phyloP scores from a whole-genome alignment of 2,329 filamentous ascomycete genomes.

The Phaeosphaeriaceae sp. region DNA sequence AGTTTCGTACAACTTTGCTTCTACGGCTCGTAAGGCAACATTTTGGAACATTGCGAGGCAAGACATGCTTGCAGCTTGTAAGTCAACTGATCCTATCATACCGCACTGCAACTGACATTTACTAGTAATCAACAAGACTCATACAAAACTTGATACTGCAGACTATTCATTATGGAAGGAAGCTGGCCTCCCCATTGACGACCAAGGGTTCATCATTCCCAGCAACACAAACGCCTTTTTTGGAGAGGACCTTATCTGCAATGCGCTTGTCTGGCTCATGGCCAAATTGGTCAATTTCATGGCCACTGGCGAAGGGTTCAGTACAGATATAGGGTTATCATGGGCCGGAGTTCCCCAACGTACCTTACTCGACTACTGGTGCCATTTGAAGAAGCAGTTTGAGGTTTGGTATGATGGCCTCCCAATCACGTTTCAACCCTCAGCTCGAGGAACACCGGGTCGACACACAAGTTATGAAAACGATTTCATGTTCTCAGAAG shows the following conservation, averaged over 20 bases:
- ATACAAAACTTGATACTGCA: conserved; percentile 66
- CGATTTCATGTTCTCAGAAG: conserved; percentile 58
- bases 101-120: conserved; percentile 9
- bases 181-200: conserved; percentile 65
- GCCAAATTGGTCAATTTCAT: conserved; percentile 72
- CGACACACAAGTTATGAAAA: conserved; percentile 31
- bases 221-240: conserved; percentile 54
- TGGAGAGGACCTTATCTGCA: conserved; percentile 67
- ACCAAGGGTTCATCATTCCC: conserved; percentile 58
- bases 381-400: conserved; percentile 62
- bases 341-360: conserved; percentile 58
- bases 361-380: conserved; percentile 60
- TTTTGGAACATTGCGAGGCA: conserved; percentile 73
- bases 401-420: conserved; percentile 65
- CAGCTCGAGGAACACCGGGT: conserved; percentile 50
- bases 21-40: conserved; percentile 63
- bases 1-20: conserved; percentile 48
- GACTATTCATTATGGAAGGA: conserved; percentile 69
- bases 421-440: conserved; percentile 65
- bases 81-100: conserved; percentile 24
- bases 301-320: conserved; percentile 59
- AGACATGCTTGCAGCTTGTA: conserved; percentile 68
- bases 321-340: conserved; percentile 48
- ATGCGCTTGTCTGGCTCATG: conserved; percentile 69
- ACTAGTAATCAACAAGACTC: conserved; percentile 64